Percentiles rank a stretch among this genome's conserved stretches.
phyloP scores from a whole-genome alignment of 1,139 yeast genomes.

The Geotrichum bryndzae region DNA sequence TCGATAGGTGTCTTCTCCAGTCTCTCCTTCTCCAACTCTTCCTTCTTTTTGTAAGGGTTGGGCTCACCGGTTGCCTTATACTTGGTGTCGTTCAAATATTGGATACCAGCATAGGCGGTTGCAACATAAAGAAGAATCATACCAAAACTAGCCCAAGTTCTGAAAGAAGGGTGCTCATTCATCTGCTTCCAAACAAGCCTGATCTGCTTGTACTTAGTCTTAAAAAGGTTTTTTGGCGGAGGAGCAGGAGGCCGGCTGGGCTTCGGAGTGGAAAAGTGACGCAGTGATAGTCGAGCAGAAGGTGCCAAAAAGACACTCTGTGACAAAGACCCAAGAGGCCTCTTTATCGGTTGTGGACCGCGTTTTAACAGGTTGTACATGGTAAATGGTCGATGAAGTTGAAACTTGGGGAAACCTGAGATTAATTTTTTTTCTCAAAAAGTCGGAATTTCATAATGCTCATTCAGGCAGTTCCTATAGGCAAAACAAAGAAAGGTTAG shows the following conservation, averaged over 20 bases:
- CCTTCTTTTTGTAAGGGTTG: constrained; percentile 31
- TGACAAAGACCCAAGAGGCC: not conserved
- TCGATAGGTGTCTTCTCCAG: constrained; percentile 13
- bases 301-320: not conserved
- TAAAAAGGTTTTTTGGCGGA: not conserved
- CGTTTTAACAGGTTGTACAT: not conserved
- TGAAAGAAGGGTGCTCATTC: constrained; percentile 22
- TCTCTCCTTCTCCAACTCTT: constrained; percentile 21
- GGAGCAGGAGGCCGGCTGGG: constrained; percentile 13
- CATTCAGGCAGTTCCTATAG: not conserved
- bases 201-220: constrained; percentile 12
- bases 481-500: not conserved
- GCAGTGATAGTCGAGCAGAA: not conserved
- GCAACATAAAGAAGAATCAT: constrained; percentile 28
- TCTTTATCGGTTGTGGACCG: not conserved
- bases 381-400: not conserved
- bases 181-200: constrained; percentile 21
- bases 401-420: not conserved
- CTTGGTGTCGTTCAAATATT: constrained; percentile 34
- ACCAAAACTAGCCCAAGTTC: constrained; percentile 19
- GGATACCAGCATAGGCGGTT: constrained; percentile 30
- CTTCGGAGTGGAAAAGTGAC: not conserved
- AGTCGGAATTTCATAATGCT: not conserved
- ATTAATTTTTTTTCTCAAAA: not conserved
- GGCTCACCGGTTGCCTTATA: constrained; percentile 35